Base-by-base conservation (phyloP, 768 basidiomycete species). In the Russula olivacea region DNA sequence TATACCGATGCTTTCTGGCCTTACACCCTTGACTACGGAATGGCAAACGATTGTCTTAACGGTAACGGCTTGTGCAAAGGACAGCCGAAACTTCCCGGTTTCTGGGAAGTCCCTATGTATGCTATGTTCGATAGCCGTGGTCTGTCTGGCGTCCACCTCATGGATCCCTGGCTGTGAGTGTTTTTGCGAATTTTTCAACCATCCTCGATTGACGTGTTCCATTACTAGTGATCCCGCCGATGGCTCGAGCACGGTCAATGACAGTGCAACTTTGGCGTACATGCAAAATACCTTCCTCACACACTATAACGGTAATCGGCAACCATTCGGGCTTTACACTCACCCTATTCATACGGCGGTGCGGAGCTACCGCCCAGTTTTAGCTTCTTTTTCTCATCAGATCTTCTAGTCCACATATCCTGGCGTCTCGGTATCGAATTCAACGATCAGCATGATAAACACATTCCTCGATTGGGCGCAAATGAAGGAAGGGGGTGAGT, bases 101-200 rank as follows among this genome's bases (percentile, higher is more conserved):
- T 92, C 69, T 92, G 90, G 90, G 88, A 91, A 73, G 79, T 90
- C 58, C 90, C 90, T 1, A 90, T 91, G 89, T 89, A 89, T 71
- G 85, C 85, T 0, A 81, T 83, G 72, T 90, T 91, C 66, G 88
- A 89, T 71, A 62, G 79, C 11, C 72, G 74, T 12, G 86, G 86
- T 5, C 75, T 72, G 10, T 74, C 65, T 8, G 87, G 87, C 0
- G 73, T 77, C 17, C 88, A 91, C 75, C 75, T 91, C 67, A 91
- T 91, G 89, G 90, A 91, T 69, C 88, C 89, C 52, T 91, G 88
- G 87, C 76, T 91, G 82, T 86, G 61, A 77, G 84, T 77, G 32
- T 56, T 21, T 58, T 21, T 57, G n/a, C 1, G 40, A 36, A 36
- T 55, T 61, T n/a, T 30, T 50, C 23, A 28, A 34, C 28, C 15